Percentiles rank a stretch among this genome's conserved stretches.
These are phyloP conservation scores for Pseudocercospora musae DNA, from an alignment of 2,329 filamentous ascomycete genomes.

Conservation along the genomic window DNA sequence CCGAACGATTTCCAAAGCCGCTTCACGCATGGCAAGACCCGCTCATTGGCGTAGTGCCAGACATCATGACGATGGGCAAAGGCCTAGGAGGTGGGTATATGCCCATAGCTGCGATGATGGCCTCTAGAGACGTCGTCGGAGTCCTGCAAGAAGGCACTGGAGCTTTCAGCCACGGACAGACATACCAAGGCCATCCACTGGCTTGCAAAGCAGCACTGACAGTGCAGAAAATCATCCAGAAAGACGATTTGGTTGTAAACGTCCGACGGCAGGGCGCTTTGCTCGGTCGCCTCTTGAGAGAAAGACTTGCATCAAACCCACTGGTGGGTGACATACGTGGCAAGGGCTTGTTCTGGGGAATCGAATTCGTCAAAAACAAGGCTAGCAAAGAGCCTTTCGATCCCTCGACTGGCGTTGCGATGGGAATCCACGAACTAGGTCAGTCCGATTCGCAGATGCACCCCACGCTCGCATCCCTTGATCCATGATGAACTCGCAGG, in stretches of 20 bases:
- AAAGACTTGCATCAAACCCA: slow-evolving; percentile 43
- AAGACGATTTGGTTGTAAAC: slow-evolving; percentile 58
- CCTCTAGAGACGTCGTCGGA: slow-evolving; percentile 51
- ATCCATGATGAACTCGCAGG: background rate
- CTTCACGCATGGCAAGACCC: slow-evolving; percentile 61
- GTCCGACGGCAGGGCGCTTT: slow-evolving; percentile 53
- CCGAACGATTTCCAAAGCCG: slow-evolving; percentile 28
- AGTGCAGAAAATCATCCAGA: slow-evolving; percentile 57
- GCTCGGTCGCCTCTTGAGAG: slow-evolving; percentile 46
- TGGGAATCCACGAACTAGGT: slow-evolving; percentile 53
- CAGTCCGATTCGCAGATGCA: slow-evolving; percentile 12
- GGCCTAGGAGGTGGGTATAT: slow-evolving; percentile 63
- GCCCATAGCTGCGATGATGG: slow-evolving; percentile 59
- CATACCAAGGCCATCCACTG: slow-evolving; percentile 60
- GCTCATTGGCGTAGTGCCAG: slow-evolving; percentile 54
- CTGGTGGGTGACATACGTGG: slow-evolving; percentile 62
- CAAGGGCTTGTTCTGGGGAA: slow-evolving; percentile 56
- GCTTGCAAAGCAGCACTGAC: slow-evolving; percentile 61
- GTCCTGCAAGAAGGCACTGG: slow-evolving; percentile 45
- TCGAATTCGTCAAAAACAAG: slow-evolving; percentile 59
- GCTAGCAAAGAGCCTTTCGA: slow-evolving; percentile 54
- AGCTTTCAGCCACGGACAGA: slow-evolving; percentile 59
- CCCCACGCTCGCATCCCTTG: background rate
- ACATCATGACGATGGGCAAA: slow-evolving; percentile 66
- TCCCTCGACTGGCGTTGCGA: slow-evolving; percentile 44